Conservation (phyloP, 2,329 filamentous ascomycete genomes). For the Trichophyton verrucosum region DNA sequence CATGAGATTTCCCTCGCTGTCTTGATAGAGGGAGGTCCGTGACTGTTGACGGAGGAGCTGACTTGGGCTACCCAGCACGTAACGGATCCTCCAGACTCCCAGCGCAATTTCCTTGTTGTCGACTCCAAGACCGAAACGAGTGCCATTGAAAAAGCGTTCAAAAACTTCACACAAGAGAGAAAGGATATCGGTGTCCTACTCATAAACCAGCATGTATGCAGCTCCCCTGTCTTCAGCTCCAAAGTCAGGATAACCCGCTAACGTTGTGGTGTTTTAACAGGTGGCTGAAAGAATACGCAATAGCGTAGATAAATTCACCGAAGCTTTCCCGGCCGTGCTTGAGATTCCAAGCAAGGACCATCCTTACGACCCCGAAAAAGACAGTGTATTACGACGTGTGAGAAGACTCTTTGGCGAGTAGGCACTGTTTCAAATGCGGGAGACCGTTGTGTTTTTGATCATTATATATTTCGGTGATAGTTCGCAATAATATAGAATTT, state of each 20-base stretch:
- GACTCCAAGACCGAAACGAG: conserved; percentile 83
- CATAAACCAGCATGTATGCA: conserved; percentile 87
- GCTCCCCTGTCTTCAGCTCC: too few species aligned
- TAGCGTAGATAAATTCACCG: conserved; percentile 79
- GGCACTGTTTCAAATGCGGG: background rate
- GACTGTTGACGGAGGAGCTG: background rate
- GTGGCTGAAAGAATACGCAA: conserved; percentile 88
- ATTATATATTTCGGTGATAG: background rate
- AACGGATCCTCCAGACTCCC: conserved; percentile 70
- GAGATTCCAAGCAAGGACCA: conserved; percentile 99
- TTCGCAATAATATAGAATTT: conserved; percentile 1
- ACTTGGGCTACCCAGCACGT: conserved; percentile 54
- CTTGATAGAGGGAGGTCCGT: background rate
- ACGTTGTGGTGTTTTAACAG: conserved; percentile 35
- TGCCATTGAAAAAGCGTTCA: conserved; percentile 80
- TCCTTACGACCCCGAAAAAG: conserved; percentile 97
- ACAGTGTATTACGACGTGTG: conserved; percentile 87
- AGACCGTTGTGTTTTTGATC: background rate
- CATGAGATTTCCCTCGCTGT: background rate
- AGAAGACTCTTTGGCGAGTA: conserved; percentile 54
- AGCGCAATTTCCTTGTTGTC: conserved; percentile 97
- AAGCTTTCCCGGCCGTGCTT: conserved; percentile 88
- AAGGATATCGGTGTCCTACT: conserved; percentile 95
- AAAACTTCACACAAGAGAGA: conserved; percentile 72
- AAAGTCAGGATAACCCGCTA: background rate